These are phyloP conservation scores for Elsinoe arachidis DNA, from an alignment of 2,329 filamentous ascomycete genomes.

Conservation along the genomic window DNA sequence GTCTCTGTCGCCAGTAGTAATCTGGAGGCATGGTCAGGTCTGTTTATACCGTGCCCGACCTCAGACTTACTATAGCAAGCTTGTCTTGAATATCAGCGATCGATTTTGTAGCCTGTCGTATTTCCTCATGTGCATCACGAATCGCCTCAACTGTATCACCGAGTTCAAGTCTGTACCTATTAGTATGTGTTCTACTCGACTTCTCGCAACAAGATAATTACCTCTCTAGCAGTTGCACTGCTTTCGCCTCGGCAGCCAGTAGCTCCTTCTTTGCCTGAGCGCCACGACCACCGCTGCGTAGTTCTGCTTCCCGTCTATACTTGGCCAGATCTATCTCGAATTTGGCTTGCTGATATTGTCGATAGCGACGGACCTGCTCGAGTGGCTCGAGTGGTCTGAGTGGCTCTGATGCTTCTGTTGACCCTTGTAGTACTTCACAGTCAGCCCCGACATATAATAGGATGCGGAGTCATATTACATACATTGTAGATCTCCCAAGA, in stretches of 20 bases:
- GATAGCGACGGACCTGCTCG: slow-evolving; percentile 16
- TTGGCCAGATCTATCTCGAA: background rate
- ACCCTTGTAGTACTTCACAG: background rate
- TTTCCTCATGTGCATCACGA: background rate
- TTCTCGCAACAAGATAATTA: slow-evolving; percentile 33
- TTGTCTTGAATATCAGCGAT: slow-evolving; percentile 56
- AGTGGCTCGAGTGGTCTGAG: too few relatives aligned
- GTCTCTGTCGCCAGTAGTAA: slow-evolving; percentile 42
- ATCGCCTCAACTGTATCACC: background rate
- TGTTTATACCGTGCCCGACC: slow-evolving; percentile 48
- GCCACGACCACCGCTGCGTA: slow-evolving; percentile 67
- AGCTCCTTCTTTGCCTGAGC: slow-evolving; percentile 67
- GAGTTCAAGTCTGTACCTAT: background rate
- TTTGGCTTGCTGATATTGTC: slow-evolving; percentile 27
- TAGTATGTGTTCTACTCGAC: slow-evolving; percentile 20
- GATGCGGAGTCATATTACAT: slow-evolving; percentile 6
- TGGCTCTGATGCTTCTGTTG: slow-evolving; percentile 17
- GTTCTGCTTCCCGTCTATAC: slow-evolving; percentile 49
- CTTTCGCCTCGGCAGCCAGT: slow-evolving; percentile 57
- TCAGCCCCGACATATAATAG: background rate
- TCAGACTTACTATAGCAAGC: slow-evolving; percentile 54
- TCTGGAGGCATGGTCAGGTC: slow-evolving; percentile 16
- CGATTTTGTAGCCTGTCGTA: slow-evolving; percentile 59
- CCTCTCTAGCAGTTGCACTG: slow-evolving; percentile 35
- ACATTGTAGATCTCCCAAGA: slow-evolving; percentile 17